These are phyloP conservation scores for Lipomyces sp. DNA, from an alignment of 805 yeast species.

Conservation along the genomic window DNA sequence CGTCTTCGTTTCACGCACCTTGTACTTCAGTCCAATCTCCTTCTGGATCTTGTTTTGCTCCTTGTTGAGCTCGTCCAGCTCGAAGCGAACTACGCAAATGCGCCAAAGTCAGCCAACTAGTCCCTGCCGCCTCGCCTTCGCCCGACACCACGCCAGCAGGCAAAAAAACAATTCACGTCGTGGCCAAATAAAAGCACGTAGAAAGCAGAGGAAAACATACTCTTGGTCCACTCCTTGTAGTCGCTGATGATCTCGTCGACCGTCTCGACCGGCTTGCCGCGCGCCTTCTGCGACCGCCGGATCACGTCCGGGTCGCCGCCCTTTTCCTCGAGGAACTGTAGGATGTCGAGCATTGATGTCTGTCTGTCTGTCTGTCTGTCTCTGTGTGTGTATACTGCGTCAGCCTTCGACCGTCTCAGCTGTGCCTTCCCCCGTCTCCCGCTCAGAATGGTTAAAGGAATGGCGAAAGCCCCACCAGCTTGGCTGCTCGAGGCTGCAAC, in stretches of 20 bases:
- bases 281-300: slow-evolving; percentile 83
- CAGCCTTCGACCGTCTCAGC: no score
- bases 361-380: no score
- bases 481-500: no score
- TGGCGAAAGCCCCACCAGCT: no score
- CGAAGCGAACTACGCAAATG: slow-evolving; percentile 55
- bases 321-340: slow-evolving; percentile 88
- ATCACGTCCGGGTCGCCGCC: slow-evolving; percentile 94
- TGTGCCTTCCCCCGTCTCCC: no score
- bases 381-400: no score
- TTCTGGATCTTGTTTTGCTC: slow-evolving; percentile 84
- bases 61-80: slow-evolving; percentile 87
- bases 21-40: slow-evolving; percentile 86
- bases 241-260: slow-evolving; percentile 93
- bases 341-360: slow-evolving; percentile 76
- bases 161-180: no score
- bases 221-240: slow-evolving; percentile 88
- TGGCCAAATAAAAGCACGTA: not conserved
- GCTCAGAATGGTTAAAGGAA: no score
- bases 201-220: slow-evolving; percentile 18
- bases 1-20: slow-evolving; percentile 36
- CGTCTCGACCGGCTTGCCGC: slow-evolving; percentile 90
- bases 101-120: no score
- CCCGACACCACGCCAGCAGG: no score
- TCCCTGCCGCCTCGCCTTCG: no score